phyloP scores from a whole-genome alignment of 2,329 filamentous ascomycete species.

The Neopestalotiopsis clavispora region DNA sequence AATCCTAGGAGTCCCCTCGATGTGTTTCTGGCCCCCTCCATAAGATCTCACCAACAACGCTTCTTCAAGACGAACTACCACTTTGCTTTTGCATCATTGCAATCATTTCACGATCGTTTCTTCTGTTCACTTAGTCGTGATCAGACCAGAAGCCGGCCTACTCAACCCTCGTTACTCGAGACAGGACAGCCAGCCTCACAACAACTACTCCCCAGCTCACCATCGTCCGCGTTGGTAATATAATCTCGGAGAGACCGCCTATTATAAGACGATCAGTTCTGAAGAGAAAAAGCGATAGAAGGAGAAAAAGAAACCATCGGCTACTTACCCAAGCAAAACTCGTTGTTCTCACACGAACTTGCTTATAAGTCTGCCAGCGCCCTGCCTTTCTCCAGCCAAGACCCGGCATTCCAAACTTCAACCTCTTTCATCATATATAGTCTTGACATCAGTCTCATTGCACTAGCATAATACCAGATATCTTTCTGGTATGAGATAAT shows the following conservation, averaged over 20 bases:
- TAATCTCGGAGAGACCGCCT: constrained; percentile 13
- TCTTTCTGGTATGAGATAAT: constrained; percentile 19
- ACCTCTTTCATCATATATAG: not conserved
- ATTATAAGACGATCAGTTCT: constrained; percentile 20
- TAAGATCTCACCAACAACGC: constrained; percentile 12
- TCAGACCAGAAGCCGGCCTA: constrained; percentile 7
- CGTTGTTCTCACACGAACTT: not conserved
- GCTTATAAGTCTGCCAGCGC: constrained; percentile 3
- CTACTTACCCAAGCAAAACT: constrained; percentile 6
- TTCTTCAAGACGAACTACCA: constrained; percentile 5
- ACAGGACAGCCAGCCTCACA: constrained; percentile 15
- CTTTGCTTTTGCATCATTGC: constrained; percentile 14
- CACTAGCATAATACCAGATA: not conserved
- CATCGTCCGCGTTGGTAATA: not conserved
- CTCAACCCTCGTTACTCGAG: not conserved
- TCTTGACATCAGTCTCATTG: not conserved
- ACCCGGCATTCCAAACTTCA: not conserved
- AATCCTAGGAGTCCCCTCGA: constrained; percentile 28
- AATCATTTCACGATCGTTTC: constrained; percentile 15
- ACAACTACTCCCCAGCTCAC: not conserved
- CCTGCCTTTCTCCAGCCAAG: not conserved
- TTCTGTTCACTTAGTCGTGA: constrained; percentile 10
- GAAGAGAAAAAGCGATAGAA: constrained; percentile 14
- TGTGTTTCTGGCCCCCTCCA: constrained; percentile 28
- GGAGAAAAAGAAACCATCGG: not conserved